phyloP scores from a whole-genome alignment of 306 rosid genomes.

The Cucumis sativus region DNA sequence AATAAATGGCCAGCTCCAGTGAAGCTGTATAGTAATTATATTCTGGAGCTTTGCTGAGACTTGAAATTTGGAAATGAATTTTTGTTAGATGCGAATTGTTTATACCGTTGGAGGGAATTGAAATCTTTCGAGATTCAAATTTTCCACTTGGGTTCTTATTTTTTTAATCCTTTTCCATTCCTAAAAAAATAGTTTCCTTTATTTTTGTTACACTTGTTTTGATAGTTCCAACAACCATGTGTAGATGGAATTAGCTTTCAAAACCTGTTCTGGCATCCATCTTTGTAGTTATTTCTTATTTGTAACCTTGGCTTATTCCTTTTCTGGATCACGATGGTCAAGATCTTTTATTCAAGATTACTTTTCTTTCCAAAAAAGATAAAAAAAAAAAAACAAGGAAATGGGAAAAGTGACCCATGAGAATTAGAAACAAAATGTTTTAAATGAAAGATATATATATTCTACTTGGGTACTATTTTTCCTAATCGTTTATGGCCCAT shows the following conservation, averaged over 20 bases:
- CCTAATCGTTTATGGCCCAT: neutral
- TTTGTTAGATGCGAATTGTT: neutral
- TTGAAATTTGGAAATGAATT: neutral
- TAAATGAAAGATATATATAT: neutral
- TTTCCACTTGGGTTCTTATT: neutral
- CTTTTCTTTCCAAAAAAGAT: neutral
- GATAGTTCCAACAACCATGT: neutral
- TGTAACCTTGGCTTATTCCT: neutral
- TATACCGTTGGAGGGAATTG: neutral
- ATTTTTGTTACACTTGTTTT: neutral
- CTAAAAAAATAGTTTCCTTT: neutral
- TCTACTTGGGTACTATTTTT: neutral
- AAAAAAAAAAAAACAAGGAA: neutral
- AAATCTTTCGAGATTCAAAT: neutral
- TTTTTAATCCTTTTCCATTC: neutral
- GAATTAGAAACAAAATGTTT: neutral
- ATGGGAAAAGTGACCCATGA: neutral
- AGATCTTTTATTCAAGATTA: neutral
- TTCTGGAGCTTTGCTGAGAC: neutral
- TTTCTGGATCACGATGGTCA: neutral
- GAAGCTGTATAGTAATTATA: neutral
- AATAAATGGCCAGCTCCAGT: neutral
- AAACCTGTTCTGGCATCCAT: neutral
- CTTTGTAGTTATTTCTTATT: neutral
- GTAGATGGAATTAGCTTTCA: neutral